These are phyloP conservation scores for Nakazawaea molendinolei DNA, from an alignment of 805 yeast species.

Conservation along the genomic window DNA sequence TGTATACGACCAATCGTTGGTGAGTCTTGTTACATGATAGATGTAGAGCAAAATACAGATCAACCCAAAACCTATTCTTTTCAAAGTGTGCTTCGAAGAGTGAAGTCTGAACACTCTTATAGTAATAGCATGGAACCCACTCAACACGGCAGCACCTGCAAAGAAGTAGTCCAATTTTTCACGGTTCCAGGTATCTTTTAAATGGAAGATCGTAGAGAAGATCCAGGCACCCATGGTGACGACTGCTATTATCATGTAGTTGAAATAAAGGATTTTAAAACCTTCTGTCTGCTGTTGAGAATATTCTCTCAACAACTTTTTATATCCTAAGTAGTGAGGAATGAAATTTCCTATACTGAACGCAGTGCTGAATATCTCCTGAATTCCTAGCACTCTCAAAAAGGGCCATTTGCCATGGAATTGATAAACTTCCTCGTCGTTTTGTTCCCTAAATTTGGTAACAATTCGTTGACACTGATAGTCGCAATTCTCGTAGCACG, in stretches of 20 bases:
- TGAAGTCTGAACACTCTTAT: constrained; percentile 59
- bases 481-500: constrained; percentile 78
- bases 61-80: constrained; percentile 30
- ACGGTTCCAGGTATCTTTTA: constrained; percentile 73
- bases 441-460: constrained; percentile 44
- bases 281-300: constrained; percentile 16
- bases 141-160: constrained; percentile 83
- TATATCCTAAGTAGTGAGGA: constrained; percentile 52
- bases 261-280: constrained; percentile 23
- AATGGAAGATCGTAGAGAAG: constrained; percentile 79
- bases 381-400: constrained; percentile 65
- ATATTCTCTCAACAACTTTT: constrained; percentile 23
- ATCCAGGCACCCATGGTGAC: constrained; percentile 85
- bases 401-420: constrained; percentile 99
- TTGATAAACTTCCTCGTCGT: constrained; percentile 58
- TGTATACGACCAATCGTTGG: constrained; percentile 78
- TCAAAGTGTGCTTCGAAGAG: constrained; percentile 19
- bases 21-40: constrained; percentile 60
- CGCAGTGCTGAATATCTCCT: constrained; percentile 74
- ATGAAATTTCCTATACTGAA: constrained; percentile 69
- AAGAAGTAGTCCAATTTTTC: constrained; percentile 87
- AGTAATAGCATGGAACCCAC: constrained; percentile 67
- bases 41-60: constrained; percentile 45
- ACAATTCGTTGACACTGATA: constrained; percentile 83
- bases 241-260: constrained; percentile 43